A percentile compares a stretch with the other conserved stretches of the same genome.
phyloP scores from a whole-genome alignment of 2,329 filamentous ascomycete genomes.

The Clarireedia homoeocarpa region DNA sequence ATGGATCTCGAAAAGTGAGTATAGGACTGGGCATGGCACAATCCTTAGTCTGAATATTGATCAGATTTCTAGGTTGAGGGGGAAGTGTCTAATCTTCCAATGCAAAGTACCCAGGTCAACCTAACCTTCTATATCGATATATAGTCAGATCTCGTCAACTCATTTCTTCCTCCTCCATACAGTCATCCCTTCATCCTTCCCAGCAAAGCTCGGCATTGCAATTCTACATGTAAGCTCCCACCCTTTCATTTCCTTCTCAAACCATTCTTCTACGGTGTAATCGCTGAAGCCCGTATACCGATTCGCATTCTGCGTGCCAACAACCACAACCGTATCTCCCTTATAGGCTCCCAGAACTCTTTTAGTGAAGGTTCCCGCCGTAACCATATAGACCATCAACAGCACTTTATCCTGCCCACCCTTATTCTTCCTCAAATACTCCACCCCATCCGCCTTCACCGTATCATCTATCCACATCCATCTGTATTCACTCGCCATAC shows the following conservation, averaged over 20 bases:
- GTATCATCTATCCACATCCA: constrained; percentile 64
- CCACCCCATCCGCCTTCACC: constrained; percentile 48
- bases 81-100: no score
- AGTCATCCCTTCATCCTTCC: constrained; percentile 69
- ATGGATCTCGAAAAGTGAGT: no score
- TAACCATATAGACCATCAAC: constrained; percentile 65
- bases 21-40: no score
- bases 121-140: no score
- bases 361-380: constrained; percentile 56
- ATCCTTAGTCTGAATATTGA: no score
- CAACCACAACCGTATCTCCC: constrained; percentile 60
- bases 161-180: constrained; percentile 35
- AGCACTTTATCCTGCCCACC: constrained; percentile 50
- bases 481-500: constrained; percentile 59
- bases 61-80: no score
- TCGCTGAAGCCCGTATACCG: constrained; percentile 64
- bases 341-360: constrained; percentile 52
- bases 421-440: constrained; percentile 44
- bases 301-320: constrained; percentile 67
- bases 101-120: no score
- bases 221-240: constrained; percentile 58
- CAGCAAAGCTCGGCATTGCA: constrained; percentile 65
- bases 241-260: constrained; percentile 45
- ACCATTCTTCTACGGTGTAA: constrained; percentile 58
- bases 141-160: background rate